These are phyloP conservation scores for Russula sp. DNA, from an alignment of 768 basidiomycete genomes.

Conservation along the genomic window DNA sequence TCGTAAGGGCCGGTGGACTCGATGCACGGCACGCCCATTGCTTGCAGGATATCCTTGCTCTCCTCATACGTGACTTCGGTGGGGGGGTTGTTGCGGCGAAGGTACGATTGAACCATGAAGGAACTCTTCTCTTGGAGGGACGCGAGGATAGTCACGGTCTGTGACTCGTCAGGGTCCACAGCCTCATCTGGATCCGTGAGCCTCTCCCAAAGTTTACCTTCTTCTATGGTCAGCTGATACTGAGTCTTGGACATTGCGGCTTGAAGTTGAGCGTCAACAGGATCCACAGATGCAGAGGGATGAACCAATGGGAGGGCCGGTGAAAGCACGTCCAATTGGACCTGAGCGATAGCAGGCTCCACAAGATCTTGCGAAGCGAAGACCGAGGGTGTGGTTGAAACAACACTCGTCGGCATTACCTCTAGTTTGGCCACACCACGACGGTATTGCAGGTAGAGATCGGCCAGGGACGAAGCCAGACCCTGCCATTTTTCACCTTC, in stretches of 20 bases:
- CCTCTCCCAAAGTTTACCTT: slow-evolving; percentile 26
- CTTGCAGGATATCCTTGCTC: slow-evolving; percentile 55
- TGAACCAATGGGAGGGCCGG: not conserved
- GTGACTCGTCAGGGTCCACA: slow-evolving; percentile 21
- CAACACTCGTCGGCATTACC: slow-evolving; percentile 32
- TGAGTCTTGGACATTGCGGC: slow-evolving; percentile 25
- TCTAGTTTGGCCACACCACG: slow-evolving; percentile 40
- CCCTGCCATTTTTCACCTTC: not conserved
- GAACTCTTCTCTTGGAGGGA: slow-evolving; percentile 45
- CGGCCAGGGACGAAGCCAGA: slow-evolving; percentile 10
- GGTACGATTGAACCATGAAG: slow-evolving; percentile 55
- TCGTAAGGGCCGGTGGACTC: slow-evolving; percentile 64
- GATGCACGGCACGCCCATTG: slow-evolving; percentile 80
- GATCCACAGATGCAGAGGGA: not conserved
- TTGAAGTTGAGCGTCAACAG: slow-evolving; percentile 10
- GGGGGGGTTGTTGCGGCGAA: slow-evolving; percentile 54
- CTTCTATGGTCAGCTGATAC: slow-evolving; percentile 23
- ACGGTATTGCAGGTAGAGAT: slow-evolving; percentile 34
- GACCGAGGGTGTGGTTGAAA: slow-evolving; percentile 14
- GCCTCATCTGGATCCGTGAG: slow-evolving; percentile 4
- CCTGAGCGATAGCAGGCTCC: not conserved
- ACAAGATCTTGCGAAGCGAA: not conserved
- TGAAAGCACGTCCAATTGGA: slow-evolving; percentile 1
- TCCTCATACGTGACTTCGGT: slow-evolving; percentile 61
- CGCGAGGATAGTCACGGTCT: slow-evolving; percentile 22